Evolutionary conservation across 257 asterid genomes (phyloP).

Genomic region (Paulownia fortunei): DNA sequence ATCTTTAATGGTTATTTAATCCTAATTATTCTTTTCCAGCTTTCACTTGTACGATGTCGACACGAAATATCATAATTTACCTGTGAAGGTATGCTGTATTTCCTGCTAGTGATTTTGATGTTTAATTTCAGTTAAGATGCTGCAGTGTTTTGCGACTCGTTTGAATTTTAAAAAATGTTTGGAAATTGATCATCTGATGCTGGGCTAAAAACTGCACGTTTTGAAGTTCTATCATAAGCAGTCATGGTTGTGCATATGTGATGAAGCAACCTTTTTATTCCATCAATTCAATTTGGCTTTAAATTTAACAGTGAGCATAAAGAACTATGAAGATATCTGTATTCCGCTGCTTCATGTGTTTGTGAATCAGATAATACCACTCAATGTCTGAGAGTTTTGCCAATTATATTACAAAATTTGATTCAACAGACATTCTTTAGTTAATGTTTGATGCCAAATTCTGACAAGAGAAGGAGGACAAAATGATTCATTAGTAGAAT

Average conservation of each 20-base stretch:
- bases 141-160: slow-evolving; percentile 7
- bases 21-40: slow-evolving; percentile 47
- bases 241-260: background rate
- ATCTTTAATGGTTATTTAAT: slow-evolving; percentile 17
- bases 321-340: background rate
- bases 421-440: no score
- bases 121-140: slow-evolving; percentile 12
- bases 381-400: no score
- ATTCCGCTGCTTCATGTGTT: background rate
- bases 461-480: background rate
- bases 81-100: slow-evolving; percentile 64
- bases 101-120: slow-evolving; percentile 19
- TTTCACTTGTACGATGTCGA: slow-evolving; percentile 82
- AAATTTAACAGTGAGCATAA: background rate
- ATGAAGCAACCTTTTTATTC: slow-evolving; percentile 3
- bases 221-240: background rate
- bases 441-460: no score
- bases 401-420: no score
- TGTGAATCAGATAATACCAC: no score
- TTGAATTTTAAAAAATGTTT: background rate
- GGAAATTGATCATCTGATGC: slow-evolving; percentile 10
- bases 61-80: slow-evolving; percentile 63
- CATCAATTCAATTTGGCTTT: background rate
- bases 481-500: no score
- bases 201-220: background rate